Percentiles rank a stretch among this genome's conserved stretches.
These are phyloP conservation scores for Nannizziopsis arthrosporioides DNA, from an alignment of 2,329 filamentous ascomycete species.

Conservation along the genomic window DNA sequence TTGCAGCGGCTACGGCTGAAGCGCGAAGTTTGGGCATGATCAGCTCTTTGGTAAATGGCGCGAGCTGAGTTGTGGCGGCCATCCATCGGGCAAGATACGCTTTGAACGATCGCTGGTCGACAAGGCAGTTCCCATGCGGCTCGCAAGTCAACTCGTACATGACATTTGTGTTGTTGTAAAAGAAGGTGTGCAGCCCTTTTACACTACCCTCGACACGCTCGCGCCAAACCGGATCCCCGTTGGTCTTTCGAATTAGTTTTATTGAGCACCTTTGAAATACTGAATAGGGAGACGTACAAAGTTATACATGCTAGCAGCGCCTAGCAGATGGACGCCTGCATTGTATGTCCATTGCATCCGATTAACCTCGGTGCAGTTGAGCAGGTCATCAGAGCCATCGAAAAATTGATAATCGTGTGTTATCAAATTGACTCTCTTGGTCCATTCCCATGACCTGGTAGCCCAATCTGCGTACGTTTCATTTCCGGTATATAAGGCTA, in stretches of 20 bases:
- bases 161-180: conserved; percentile 38
- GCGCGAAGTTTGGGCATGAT: conserved; percentile 49
- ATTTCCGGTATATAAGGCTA: conserved; percentile 31
- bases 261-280: neutral
- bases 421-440: conserved; percentile 36
- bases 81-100: conserved; percentile 58
- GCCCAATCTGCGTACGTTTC: conserved; percentile 31
- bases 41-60: conserved; percentile 44
- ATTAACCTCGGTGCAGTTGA: conserved; percentile 52
- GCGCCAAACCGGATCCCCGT: conserved; percentile 42
- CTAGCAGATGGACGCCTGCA: conserved; percentile 47
- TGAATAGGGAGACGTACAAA: conserved; percentile 30
- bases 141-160: conserved; percentile 61
- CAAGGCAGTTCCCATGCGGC: conserved; percentile 47
- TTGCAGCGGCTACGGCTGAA: conserved; percentile 49
- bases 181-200: conserved; percentile 41
- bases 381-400: conserved; percentile 40
- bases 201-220: conserved; percentile 46
- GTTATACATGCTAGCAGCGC: conserved; percentile 59
- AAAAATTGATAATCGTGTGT: conserved; percentile 36
- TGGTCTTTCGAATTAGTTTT: conserved; percentile 26
- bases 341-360: conserved; percentile 56
- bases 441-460: conserved; percentile 25
- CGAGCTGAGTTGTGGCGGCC: conserved; percentile 48
- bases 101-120: conserved; percentile 63